These are phyloP conservation scores for Paulownia fortunei DNA, from an alignment of 257 asterid species.

Conservation along the genomic window DNA sequence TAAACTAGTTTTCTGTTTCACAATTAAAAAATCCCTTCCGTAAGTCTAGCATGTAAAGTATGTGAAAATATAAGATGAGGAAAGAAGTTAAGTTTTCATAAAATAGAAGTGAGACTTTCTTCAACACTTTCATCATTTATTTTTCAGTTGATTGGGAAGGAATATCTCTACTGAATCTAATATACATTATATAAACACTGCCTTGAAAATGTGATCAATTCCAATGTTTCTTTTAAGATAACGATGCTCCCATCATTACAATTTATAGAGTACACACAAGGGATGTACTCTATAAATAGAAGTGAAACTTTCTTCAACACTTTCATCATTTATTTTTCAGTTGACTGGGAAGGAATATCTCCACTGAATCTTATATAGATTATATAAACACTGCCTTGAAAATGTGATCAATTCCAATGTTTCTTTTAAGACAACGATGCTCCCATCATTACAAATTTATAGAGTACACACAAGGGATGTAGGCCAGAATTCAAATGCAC, in stretches of 20 bases:
- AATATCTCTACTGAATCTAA: background rate
- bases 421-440: too few species aligned
- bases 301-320: background rate
- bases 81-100: background rate
- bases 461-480: background rate
- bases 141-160: background rate
- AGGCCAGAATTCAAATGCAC: background rate
- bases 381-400: background rate
- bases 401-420: background rate
- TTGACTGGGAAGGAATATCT: background rate
- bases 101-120: constrained; percentile 1
- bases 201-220: background rate
- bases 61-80: background rate
- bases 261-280: too few species aligned
- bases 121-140: background rate
- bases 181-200: background rate
- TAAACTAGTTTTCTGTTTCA: background rate
- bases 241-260: too few species aligned
- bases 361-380: background rate
- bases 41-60: background rate
- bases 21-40: background rate
- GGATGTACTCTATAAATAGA: too few species aligned
- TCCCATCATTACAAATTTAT: background rate
- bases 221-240: background rate
- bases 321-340: background rate